A percentile compares a stretch with the other conserved stretches of the same genome.
These are phyloP conservation scores for Pseudozyma hubeiensis DNA, from an alignment of 1,284 basidiomycete genomes.

Conservation along the genomic window DNA sequence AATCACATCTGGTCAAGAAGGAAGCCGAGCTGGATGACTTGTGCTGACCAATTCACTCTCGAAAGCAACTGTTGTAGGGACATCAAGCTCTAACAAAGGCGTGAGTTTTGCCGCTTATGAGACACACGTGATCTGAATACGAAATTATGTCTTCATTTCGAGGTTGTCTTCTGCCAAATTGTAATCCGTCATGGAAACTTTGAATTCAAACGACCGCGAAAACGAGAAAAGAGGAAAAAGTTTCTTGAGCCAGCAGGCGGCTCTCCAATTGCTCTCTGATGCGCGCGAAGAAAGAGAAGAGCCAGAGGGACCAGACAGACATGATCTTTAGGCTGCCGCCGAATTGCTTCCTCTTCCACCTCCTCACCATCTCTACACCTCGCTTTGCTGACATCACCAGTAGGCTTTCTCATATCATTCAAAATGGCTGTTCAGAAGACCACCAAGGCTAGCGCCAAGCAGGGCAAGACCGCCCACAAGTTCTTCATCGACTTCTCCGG, in stretches of 20 bases:
- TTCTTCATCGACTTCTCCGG: constrained; percentile 94
- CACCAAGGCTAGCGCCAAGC: constrained; percentile 63
- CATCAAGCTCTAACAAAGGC: neutral
- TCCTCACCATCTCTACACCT: constrained; percentile 30
- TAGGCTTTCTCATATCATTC: constrained; percentile 41
- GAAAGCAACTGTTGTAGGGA: neutral
- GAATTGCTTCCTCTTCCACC: neutral
- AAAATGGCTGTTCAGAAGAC: constrained; percentile 63
- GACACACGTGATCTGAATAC: too few relatives aligned
- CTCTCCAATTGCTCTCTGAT: too few relatives aligned
- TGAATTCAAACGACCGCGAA: too few relatives aligned
- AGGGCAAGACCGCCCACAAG: constrained; percentile 83
- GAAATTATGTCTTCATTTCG: too few relatives aligned
- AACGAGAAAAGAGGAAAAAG: too few relatives aligned
- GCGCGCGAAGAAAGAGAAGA: too few relatives aligned
- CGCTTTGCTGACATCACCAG: constrained; percentile 58
- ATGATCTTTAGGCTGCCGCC: too few relatives aligned
- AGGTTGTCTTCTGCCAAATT: too few relatives aligned
- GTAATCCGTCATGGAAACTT: too few relatives aligned
- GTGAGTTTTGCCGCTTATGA: too few relatives aligned
- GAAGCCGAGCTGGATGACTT: neutral
- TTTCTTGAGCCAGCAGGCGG: too few relatives aligned
- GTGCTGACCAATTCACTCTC: neutral
- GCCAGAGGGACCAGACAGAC: too few relatives aligned
- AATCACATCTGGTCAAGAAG: neutral